Evolutionary conservation across 1,284 basidiomycete genomes (phyloP).

Genomic region (Heterobasidion irregulare): DNA sequence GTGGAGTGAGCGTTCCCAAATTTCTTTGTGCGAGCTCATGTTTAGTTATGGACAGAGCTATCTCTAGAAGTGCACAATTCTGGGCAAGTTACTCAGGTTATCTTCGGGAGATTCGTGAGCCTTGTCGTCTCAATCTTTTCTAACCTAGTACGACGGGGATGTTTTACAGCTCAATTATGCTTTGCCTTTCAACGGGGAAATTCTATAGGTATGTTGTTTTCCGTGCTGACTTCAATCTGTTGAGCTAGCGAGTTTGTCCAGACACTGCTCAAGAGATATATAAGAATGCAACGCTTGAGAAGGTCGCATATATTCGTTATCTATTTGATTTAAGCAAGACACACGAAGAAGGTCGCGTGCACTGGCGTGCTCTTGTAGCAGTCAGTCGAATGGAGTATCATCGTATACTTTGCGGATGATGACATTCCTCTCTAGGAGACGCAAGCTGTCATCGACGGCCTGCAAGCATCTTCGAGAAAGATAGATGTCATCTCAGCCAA

Average conservation of each 20-base stretch:
- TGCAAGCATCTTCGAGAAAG: constrained; percentile 4
- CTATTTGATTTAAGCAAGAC: constrained; percentile 35
- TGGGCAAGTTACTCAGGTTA: constrained; percentile 82
- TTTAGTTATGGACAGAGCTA: constrained; percentile 37
- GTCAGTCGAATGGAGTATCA: constrained; percentile 13
- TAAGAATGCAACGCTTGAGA: constrained; percentile 53
- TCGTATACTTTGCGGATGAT: background rate
- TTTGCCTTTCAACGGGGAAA: constrained; percentile 64
- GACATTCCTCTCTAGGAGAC: constrained; percentile 3
- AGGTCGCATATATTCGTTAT: constrained; percentile 39
- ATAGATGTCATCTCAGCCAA: constrained; percentile 4
- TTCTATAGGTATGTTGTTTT: constrained; percentile 45
- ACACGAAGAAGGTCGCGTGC: constrained; percentile 18
- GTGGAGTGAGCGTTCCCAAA: constrained; percentile 39
- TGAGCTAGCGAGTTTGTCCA: constrained; percentile 15
- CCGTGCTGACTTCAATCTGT: background rate
- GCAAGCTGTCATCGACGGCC: constrained; percentile 1
- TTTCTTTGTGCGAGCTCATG: background rate
- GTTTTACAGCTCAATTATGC: constrained; percentile 42
- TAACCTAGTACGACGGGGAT: constrained; percentile 7
- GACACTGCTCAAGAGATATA: constrained; percentile 63
- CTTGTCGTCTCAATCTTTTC: background rate
- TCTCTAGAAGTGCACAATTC: constrained; percentile 68
- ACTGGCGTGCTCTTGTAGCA: constrained; percentile 19
- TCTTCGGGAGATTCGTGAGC: constrained; percentile 65